Conservation (phyloP, 352 stramenopile species). For the Globisporangium cederbergense region DNA sequence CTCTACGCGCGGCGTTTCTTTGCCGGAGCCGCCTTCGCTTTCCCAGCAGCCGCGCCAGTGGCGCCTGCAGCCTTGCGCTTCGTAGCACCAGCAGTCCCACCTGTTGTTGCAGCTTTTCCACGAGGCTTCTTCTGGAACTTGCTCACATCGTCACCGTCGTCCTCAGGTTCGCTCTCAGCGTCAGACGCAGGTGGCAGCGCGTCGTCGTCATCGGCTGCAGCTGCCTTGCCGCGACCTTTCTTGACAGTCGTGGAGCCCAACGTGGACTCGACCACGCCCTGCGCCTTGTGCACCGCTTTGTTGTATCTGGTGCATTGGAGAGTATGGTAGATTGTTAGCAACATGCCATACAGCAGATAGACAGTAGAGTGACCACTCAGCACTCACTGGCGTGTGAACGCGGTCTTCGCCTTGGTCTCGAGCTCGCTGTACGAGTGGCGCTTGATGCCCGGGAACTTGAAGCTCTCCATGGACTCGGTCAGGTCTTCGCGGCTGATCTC, state of each 20-base stretch:
- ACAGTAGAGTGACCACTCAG: neutral
- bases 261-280: conserved; percentile 90
- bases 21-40: too few relatives aligned
- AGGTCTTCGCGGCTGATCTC: conserved; percentile 97
- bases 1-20: too few relatives aligned
- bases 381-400: conserved; percentile 90
- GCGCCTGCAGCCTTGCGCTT: conserved; percentile 53
- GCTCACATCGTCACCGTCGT: conserved; percentile 61
- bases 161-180: conserved; percentile 66
- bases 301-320: conserved; percentile 76
- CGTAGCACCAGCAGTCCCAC: conserved; percentile 10
- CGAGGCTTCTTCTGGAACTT: conserved; percentile 83
- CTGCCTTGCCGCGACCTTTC: conserved; percentile 63
- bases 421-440: conserved; percentile 74
- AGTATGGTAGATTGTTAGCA: conserved; percentile 3
- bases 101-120: conserved; percentile 21
- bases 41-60: conserved; percentile 10
- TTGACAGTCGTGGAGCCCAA: conserved; percentile 66
- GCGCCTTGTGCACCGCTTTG: conserved; percentile 90
- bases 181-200: conserved; percentile 56
- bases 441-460: conserved; percentile 78
- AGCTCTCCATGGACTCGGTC: conserved; percentile 95
- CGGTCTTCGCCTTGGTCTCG: conserved; percentile 88
- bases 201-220: conserved; percentile 37
- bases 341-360: neutral